Percentiles rank a stretch among this genome's conserved stretches.
phyloP scores from a whole-genome alignment of 345 rosid genomes.

The Anacardium occidentale region DNA sequence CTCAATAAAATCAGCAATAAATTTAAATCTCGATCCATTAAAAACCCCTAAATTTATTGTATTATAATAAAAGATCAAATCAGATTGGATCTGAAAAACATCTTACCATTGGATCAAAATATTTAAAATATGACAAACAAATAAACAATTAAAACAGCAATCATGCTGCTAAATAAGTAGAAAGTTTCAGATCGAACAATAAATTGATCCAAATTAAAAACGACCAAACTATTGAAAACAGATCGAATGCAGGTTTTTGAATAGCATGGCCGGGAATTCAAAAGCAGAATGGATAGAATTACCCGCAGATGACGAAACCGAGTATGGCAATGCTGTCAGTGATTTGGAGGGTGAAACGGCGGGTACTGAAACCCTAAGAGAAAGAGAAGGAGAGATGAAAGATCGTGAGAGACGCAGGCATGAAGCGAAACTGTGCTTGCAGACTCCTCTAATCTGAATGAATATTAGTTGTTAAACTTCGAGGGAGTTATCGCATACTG shows the following conservation, averaged over 20 bases:
- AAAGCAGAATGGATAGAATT: constrained; percentile 14
- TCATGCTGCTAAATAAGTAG: background rate
- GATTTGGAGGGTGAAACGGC: constrained; percentile 34
- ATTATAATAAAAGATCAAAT: constrained; percentile 19
- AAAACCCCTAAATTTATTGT: background rate
- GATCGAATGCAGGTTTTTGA: background rate
- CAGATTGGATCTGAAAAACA: constrained; percentile 10
- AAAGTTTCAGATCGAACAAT: constrained; percentile 21
- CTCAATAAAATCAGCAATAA: background rate
- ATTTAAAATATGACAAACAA: background rate
- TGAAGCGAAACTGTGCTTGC: constrained; percentile 22
- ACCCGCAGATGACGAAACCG: constrained; percentile 18
- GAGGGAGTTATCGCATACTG: background rate
- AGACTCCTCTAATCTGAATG: constrained; percentile 6
- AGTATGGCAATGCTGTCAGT: constrained; percentile 22
- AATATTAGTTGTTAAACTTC: background rate
- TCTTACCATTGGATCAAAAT: constrained; percentile 11
- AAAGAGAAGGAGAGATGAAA: constrained; percentile 10
- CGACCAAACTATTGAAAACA: constrained; percentile 22
- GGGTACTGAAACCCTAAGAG: constrained; percentile 37
- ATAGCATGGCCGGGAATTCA: no score
- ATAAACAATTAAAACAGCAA: background rate
- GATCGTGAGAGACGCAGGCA: constrained; percentile 29
- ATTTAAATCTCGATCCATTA: constrained; percentile 3
- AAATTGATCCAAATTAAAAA: background rate